phyloP scores from a whole-genome alignment of 202 grass and related monocot genomes.

The Panicum virgatum region DNA sequence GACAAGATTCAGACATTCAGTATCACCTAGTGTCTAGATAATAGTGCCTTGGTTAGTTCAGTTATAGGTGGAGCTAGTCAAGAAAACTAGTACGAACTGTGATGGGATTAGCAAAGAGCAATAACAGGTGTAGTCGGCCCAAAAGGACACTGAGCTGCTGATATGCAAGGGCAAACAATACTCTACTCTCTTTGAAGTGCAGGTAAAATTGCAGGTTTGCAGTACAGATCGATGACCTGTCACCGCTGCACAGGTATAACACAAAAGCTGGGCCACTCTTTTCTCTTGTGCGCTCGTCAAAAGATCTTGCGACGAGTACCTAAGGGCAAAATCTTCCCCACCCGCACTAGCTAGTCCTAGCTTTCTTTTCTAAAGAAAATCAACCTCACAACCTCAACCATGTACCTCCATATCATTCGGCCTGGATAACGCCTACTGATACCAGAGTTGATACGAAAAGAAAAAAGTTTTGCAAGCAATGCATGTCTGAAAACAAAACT shows the following conservation, averaged over 20 bases:
- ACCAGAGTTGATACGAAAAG: background rate
- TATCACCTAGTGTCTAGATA: background rate
- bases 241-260: background rate
- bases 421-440: constrained; percentile 12
- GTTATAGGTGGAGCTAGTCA: background rate
- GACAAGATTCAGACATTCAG: constrained; percentile 20
- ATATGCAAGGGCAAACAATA: background rate
- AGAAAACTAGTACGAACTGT: background rate
- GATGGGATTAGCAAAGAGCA: too few species aligned
- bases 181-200: background rate
- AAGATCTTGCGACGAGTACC: background rate
- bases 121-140: too few species aligned
- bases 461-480: background rate
- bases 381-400: too few species aligned
- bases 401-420: constrained; percentile 7
- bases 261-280: background rate
- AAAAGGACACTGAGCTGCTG: background rate
- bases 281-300: constrained; percentile 1
- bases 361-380: background rate
- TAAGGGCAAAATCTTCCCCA: background rate
- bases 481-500: constrained; percentile 21
- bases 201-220: background rate
- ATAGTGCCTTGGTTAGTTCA: too few species aligned
- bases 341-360: background rate
- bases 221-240: background rate